Evolutionary conservation across 2,329 filamentous ascomycete species (phyloP), one percentile per base, ranked within the genome.

Genomic region (Colletotrichum sp.): DNA sequence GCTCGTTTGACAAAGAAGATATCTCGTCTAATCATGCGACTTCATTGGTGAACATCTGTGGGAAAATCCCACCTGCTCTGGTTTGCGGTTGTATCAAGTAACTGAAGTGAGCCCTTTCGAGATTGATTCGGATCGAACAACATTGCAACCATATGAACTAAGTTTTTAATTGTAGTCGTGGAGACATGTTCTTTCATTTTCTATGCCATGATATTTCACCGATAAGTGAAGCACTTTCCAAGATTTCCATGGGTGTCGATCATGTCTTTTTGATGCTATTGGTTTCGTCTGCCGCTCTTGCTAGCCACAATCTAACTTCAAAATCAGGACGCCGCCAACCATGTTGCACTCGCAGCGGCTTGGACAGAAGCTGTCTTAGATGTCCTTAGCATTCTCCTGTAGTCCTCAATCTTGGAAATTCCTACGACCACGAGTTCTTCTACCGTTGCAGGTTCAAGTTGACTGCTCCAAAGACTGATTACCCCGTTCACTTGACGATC

Each of bases 381-480:
- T 5, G 16, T 32, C 57, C 71, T 39, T 6, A 62, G 13, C 71
- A 73, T n/a, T 48, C 39, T 68, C 18, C 59, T 73, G 66, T 73
- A 73, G 26, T 73, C n/a, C 64, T 73, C 71, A 16, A 73, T 24
- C 65, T 73, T 60, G n/a, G 65, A 60, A 48, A 73, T 16, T 15
- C 71, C 71, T 24, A 73, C 64, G 5, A 73, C 52, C 32, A 73
- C 34, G 8, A 73, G 64, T 48, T 73, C 71, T 52, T 73, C 71
- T 12, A 69, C 52, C 28, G 71, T 69, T 16, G 39, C 32, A 28
- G 34, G 52, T 28, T 48, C 55, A 34, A 73, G 28, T 18, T n/a
- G 34, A 12, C 52, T 32, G n/a, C 39, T 73, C 71, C 71, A 73
- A 55, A 73, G 24, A 22, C 52, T 30, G 8, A 73, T 62, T 16